A percentile compares a stretch with the other conserved stretches of the same genome.
Evolutionary conservation across 164 flowering plant species (phyloP).

Genomic region (Annona squamosa): DNA sequence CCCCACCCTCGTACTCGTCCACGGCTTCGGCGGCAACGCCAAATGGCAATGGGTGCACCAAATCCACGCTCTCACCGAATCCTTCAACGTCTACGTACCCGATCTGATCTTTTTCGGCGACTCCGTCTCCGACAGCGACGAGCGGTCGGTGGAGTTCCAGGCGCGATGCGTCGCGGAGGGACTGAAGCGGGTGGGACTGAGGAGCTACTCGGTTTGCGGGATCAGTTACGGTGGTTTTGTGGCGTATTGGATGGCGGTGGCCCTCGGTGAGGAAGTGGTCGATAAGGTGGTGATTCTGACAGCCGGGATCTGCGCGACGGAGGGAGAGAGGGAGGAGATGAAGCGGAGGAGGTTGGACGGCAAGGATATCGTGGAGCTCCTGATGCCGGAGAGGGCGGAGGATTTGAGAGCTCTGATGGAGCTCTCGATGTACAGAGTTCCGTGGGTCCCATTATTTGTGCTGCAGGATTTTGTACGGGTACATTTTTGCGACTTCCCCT

Average conservation of each 20-base stretch:
- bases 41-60: slow-evolving; percentile 36
- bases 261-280: slow-evolving; percentile 19
- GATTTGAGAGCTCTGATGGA: slow-evolving; percentile 26
- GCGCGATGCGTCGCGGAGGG: slow-evolving; percentile 35
- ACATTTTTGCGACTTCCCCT: slow-evolving; percentile 4
- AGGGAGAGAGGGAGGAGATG: slow-evolving; percentile 23
- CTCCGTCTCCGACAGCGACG: slow-evolving; percentile 20
- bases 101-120: slow-evolving; percentile 47
- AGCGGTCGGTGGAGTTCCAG: slow-evolving; percentile 34
- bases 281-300: slow-evolving; percentile 44
- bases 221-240: slow-evolving; percentile 30
- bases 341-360: slow-evolving; percentile 13
- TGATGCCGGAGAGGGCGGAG: slow-evolving; percentile 27
- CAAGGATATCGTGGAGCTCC: slow-evolving; percentile 20
- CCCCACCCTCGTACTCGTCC: slow-evolving; percentile 35
- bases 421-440: slow-evolving; percentile 11
- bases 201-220: slow-evolving; percentile 17
- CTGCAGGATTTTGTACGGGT: slow-evolving; percentile 37
- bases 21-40: slow-evolving; percentile 48
- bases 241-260: slow-evolving; percentile 48
- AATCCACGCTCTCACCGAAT: slow-evolving; percentile 16
- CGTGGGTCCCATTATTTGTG: slow-evolving; percentile 33
- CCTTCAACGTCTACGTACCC: slow-evolving; percentile 41
- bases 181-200: slow-evolving; percentile 35
- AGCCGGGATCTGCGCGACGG: slow-evolving; percentile 30